These are phyloP conservation scores for Suillus tomentosus DNA, from an alignment of 768 basidiomycete genomes.

Conservation along the genomic window DNA sequence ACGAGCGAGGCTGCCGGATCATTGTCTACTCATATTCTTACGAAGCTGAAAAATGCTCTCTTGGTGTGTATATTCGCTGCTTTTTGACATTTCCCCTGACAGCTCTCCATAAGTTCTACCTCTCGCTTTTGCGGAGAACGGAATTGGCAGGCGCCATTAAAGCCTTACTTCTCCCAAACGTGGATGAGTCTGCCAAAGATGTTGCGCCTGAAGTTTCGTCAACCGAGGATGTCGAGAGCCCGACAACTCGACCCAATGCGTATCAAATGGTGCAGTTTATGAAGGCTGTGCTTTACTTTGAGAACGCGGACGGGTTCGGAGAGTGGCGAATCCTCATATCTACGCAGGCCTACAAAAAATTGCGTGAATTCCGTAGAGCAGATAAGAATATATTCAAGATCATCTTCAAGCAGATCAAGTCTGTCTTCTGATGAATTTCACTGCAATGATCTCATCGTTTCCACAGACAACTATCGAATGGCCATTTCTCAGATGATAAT, in stretches of 20 bases:
- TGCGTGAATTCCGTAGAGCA: slow-evolving; percentile 48
- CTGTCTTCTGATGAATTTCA: slow-evolving; percentile 16
- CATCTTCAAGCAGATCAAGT: slow-evolving; percentile 72
- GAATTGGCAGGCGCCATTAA: slow-evolving; percentile 13
- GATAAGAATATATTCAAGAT: slow-evolving; percentile 51
- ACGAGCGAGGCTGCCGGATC: slow-evolving; percentile 21
- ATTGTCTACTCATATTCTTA: slow-evolving; percentile 21
- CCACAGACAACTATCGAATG: slow-evolving; percentile 64
- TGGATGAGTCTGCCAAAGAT: neutral
- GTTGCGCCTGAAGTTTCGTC: neutral
- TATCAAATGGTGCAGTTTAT: slow-evolving; percentile 55
- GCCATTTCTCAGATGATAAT: slow-evolving; percentile 69
- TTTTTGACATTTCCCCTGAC: neutral
- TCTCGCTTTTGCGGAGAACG: slow-evolving; percentile 23
- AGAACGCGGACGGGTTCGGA: slow-evolving; percentile 60
- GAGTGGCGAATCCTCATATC: slow-evolving; percentile 64
- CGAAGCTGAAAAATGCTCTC: slow-evolving; percentile 29
- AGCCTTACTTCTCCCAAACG: slow-evolving; percentile 8
- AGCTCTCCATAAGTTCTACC: slow-evolving; percentile 23
- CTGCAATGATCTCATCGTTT: neutral
- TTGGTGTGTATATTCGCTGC: slow-evolving; percentile 25
- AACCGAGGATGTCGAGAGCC: neutral
- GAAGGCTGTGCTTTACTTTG: slow-evolving; percentile 62
- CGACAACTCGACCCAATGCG: slow-evolving; percentile 22
- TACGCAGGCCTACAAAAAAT: slow-evolving; percentile 46